Base-by-base conservation (phyloP, 2,329 filamentous ascomycete genomes). In the Teratosphaeria viscida region DNA sequence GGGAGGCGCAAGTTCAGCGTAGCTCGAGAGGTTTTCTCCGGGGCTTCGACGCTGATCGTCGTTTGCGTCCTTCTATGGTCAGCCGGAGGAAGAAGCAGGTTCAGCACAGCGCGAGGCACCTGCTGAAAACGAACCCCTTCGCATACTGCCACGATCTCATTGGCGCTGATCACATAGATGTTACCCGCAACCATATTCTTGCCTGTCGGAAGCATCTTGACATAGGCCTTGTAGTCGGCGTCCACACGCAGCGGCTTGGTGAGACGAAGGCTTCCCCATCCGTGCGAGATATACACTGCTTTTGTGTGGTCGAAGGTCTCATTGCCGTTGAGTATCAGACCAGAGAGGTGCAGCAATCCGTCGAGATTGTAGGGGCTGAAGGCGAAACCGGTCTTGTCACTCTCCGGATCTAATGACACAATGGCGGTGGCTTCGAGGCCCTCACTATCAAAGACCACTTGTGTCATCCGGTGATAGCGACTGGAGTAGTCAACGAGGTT, bases 381-480 rank as follows among this genome's bases (percentile, higher is more conserved):
- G 34, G 54, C 60, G 23, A 43, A 59, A 35, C 62, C 63, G 12
- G 57, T 58, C 8, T 53, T 34, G 6, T 16, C 29, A 32, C 29
- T 32, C 7, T 32, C 35, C 35, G 55, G 60, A 12, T 56, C 57
- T 8, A 57, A 35, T 43, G 64, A 59, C 32, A 65, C 55, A 23
- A 49, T 32, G 8, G 71, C 71, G 39, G 66, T 67, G 3, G 72
- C 73, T 60, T 77, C 75, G n/a, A 71, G 65, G n/a, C 52, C 54
- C n/a, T 62, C 58, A 39, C 71, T 67, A 16, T 75, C 64, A 29
- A 77, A 63, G 52, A 73, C 62, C 2, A 75, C 72, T 47, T 70
- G 66, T 55, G 73, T 62, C 67, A 76, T 73, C 26, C 74, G 73
- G 19, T 68, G 71, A 63, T 68, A 77, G 27, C 65, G 63, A 14